A percentile compares a stretch with the other conserved stretches of the same genome.
These are phyloP conservation scores for Boechera stricta DNA, from an alignment of 345 rosid genomes.

Conservation along the genomic window DNA sequence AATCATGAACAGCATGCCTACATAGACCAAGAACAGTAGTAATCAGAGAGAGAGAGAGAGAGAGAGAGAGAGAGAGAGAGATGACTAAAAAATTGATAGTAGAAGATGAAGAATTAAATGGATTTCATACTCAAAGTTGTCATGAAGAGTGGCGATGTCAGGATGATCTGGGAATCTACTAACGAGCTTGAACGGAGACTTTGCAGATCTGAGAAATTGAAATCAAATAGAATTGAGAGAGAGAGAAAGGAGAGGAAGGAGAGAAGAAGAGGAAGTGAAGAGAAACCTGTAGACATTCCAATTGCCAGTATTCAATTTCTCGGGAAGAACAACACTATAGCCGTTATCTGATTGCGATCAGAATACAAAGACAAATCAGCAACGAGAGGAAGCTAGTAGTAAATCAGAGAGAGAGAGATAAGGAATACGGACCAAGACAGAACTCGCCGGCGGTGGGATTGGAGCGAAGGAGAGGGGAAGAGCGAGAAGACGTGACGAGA, in stretches of 20 bases:
- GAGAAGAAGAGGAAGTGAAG: neutral
- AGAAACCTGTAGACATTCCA: constrained; percentile 93
- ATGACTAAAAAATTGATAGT: constrained; percentile 19
- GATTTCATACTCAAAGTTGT: constrained; percentile 80
- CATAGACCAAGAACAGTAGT: neutral
- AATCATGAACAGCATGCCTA: constrained; percentile 77
- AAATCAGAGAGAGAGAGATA: neutral
- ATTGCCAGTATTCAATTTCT: constrained; percentile 83
- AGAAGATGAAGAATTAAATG: constrained; percentile 20
- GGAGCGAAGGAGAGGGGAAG: constrained; percentile 52
- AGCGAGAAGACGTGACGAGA: constrained; percentile 50
- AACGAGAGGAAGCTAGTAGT: neutral
- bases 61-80: constrained; percentile 31
- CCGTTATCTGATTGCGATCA: constrained; percentile 68
- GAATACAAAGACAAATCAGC: constrained; percentile 9
- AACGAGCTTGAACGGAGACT: constrained; percentile 78
- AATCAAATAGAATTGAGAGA: neutral
- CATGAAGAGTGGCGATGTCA: constrained; percentile 84
- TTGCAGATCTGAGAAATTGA: constrained; percentile 64
- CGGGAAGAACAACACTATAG: constrained; percentile 90
- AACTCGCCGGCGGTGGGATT: constrained; percentile 82
- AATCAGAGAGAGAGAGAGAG: constrained; percentile 37
- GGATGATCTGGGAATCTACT: constrained; percentile 85
- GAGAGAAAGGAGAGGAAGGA: neutral
- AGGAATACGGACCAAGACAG: constrained; percentile 55